Evolutionary conservation across 148 eudicot species (phyloP).

Genomic region (Cornus suecica): DNA sequence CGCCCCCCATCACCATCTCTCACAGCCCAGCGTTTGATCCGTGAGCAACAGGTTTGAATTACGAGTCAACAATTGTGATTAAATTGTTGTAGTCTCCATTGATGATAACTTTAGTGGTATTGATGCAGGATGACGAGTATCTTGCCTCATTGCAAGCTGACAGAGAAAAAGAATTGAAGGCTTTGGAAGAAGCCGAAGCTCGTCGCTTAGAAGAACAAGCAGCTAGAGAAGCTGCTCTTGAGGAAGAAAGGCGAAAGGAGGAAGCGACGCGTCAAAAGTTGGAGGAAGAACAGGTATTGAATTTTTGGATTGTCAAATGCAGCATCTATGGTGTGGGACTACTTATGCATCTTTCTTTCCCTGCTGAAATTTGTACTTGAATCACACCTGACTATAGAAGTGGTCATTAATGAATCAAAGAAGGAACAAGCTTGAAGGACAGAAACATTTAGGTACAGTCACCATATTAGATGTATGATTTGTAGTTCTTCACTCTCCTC

Average conservation of each 20-base stretch:
- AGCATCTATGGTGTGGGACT: neutral
- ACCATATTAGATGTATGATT: neutral
- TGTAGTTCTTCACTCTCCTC: neutral
- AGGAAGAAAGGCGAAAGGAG: conserved; percentile 64
- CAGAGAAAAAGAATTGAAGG: conserved; percentile 77
- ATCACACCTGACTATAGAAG: neutral
- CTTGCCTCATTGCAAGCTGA: conserved; percentile 95
- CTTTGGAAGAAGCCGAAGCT: conserved; percentile 57
- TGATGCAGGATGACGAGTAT: conserved; percentile 83
- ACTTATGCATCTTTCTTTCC: neutral
- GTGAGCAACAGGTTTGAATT: conserved; percentile 80
- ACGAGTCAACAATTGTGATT: neutral
- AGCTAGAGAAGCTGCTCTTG: conserved; percentile 66
- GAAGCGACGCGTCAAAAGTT: conserved; percentile 60
- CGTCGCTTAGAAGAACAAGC: conserved; percentile 42
- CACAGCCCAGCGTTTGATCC: conserved; percentile 78
- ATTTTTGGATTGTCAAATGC: neutral
- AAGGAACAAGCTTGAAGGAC: neutral
- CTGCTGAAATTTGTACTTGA: neutral
- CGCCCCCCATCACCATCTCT: conserved; percentile 89
- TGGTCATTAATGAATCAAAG: neutral
- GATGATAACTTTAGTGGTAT: conserved; percentile 8
- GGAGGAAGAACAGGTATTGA: conserved; percentile 73
- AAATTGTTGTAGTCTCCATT: neutral
- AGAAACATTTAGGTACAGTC: neutral